Base-by-base conservation (phyloP, 2,329 filamentous ascomycete species). In the Ustilaginoidea virens region DNA sequence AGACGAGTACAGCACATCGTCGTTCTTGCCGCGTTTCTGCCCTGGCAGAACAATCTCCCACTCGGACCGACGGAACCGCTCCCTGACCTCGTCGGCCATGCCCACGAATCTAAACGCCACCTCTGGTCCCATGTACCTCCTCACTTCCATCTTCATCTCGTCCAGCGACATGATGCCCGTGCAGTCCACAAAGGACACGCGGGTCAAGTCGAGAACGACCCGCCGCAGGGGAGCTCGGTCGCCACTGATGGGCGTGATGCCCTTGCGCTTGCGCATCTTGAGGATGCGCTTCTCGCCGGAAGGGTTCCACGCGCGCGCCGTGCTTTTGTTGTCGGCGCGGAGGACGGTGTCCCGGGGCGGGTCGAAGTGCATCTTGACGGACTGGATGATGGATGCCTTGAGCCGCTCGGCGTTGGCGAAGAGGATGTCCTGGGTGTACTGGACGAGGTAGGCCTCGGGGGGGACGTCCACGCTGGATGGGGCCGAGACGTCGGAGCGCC, bases 351-450 rank as follows among this genome's bases (percentile, higher is more conserved):
- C 56, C 34, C 55, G 52, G 0, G 58, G 63, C n/a, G 47, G 45
- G n/a, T 48, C 39, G 13, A 43, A 50, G 15, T 41, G 42, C 2
- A 50, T 37, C 35, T 66, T 59, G 21, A 71, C 44, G 2, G 52
- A 49, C 35, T 72, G 64, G 11, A 70, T 47, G 12, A 66, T 58
- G 6, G 52, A 47, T 3, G 46, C 54, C 27, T 66, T 69, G 34
- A 62, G 47, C 23, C 60, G 51, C 32, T 68, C 66, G 3, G 69
- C 68, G 40, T 76, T 75, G 35, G 61, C 64, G 51, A 74, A 76
- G 47, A 74, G 65, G 20, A 75, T 50, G 1, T 64, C 61, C 32
- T 71, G 64, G 20, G 57, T 60, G 46, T 73, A 69, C 4, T 55
- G 55, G 42, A 75, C 67, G 20, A 75, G 50, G 17, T 64, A 66